Base-by-base conservation (phyloP, 148 eudicot genomes). In the Rhododendron griersonianum region DNA sequence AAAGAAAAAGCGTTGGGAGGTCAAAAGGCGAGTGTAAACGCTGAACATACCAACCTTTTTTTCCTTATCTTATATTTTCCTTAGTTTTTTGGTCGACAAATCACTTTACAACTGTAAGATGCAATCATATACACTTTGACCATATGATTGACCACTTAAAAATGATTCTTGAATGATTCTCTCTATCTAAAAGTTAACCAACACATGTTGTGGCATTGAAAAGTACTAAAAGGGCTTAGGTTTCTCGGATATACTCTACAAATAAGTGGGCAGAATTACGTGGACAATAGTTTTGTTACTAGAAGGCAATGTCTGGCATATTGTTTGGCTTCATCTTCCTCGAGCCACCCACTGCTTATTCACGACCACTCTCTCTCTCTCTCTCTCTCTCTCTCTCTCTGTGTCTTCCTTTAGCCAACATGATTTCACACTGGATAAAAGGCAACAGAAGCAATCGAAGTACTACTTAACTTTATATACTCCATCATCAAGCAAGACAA, bases 311-410 rank as follows among this genome's bases (percentile, higher is more conserved):
- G 81, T n/a, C 85, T 7, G 25, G 21, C 13, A 19, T 47, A 33
- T n/a, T 19, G 57, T 81, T 84, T 75, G 83, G 65, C 71, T 83
- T 77, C 21, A 53, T 81, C 16, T 81, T 69, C 80, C 85, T 88
- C 86, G 90, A 86, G 88, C 90, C 88, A 83, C 88, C 59, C 87
- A 78, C 78, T 48, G 23, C 44, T 37, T 35, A 76, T 59, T 86
- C 55, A 23, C 50, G 6, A 53, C 59, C 61, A 51, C 79, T 25
- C 44, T 61, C 30, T 79, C 33, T 57, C 11, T 75, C 18, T 73
- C 16, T 86, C 78, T 78, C 67, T 55, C 15, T 81, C 16, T 71
- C n/a, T 86, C 78, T 85, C 16, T 15, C 2, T 14, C 28, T 75
- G 77, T 83, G 87, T 79, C 35, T 63, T 79, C 83, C 45, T 47